Base-by-base conservation (phyloP, 2,329 filamentous ascomycete species). In the Coccinonectria pachysandricola region DNA sequence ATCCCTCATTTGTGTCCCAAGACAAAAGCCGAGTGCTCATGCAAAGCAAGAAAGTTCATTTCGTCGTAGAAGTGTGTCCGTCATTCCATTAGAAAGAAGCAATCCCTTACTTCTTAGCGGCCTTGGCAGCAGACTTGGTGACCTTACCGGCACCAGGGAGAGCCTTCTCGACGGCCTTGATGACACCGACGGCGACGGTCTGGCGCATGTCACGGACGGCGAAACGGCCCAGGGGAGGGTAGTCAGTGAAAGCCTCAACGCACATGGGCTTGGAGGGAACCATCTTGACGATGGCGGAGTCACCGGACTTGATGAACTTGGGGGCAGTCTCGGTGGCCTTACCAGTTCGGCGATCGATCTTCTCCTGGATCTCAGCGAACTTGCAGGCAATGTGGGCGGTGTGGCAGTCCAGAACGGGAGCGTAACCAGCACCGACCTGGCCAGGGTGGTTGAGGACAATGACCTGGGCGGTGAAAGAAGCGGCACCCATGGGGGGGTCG, bases 301-400 rank as follows among this genome's bases (percentile, higher is more conserved):
- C 91, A 81, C 91, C 91, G 57, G 88, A 95, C 86, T 98, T 98
- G 84, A 98, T 87, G 80, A 95, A 96, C 82, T 98, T 98, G 70
- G 91, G 91, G 58, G 59, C 62, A 63, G 71, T 59, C 71, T 98
- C 91, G 58, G 84, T 76, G 49, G 87, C 83, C 80, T 98, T 98
- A 65, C 91, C 91, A 62, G 91, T 95, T 85, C 91, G 91, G 70
- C 91, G 87, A 66, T 98, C 91, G 58, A 98, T 98, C 88, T 98
- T 98, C 84, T 96, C 85, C 49, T 88, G 74, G 58, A 98, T 79
- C 83, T 96, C 91, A 56, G 84, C 66, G 79, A 98, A 98, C 84
- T 96, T 96, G 91, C 91, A 98, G 58, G 91, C 91, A 78, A 98
- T 98, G 81, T 98, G 91, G 69, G 91, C 91, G 59, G 91, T 98